Evolutionary conservation across 2,329 filamentous ascomycete species (phyloP).

Genomic region (Dothistroma pini): DNA sequence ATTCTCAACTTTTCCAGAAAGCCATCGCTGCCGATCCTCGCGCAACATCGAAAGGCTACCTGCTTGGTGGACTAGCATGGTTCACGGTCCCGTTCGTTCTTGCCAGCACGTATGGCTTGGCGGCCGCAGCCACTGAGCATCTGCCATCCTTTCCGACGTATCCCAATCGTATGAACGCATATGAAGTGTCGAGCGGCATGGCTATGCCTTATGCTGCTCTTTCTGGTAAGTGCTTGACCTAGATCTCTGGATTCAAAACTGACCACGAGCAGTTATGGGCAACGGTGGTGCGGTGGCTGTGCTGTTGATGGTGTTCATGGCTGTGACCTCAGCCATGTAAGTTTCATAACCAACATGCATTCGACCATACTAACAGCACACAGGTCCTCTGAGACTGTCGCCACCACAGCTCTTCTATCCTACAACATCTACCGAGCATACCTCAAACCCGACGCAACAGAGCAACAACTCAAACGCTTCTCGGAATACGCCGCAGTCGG

Average conservation of each 20-base stretch:
- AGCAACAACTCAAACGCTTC: conserved; percentile 33
- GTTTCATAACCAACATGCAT: not conserved
- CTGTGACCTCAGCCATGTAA: conserved; percentile 42
- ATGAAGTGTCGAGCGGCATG: conserved; percentile 73
- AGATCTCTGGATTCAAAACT: not conserved
- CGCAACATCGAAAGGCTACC: conserved; percentile 37
- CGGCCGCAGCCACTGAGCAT: conserved; percentile 26
- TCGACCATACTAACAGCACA: not conserved
- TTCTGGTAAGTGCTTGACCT: conserved; percentile 32
- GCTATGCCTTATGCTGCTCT: conserved; percentile 81
- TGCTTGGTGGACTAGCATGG: conserved; percentile 45
- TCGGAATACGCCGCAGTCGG: conserved; percentile 36
- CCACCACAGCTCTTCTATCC: conserved; percentile 38
- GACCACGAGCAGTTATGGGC: conserved; percentile 61
- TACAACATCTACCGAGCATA: conserved; percentile 43
- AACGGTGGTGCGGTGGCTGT: conserved; percentile 73
- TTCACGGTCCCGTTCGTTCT: conserved; percentile 49
- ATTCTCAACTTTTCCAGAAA: conserved; percentile 31
- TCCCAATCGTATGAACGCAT: conserved; percentile 64
- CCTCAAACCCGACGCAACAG: conserved; percentile 35
- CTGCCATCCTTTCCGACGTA: conserved; percentile 52
- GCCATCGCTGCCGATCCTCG: conserved; percentile 40
- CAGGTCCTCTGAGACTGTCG: conserved; percentile 44
- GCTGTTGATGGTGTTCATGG: conserved; percentile 53
- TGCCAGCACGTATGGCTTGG: conserved; percentile 43